Base-by-base conservation (phyloP, 2,329 filamentous ascomycete genomes). In the Pseudogymnoascus destructans region DNA sequence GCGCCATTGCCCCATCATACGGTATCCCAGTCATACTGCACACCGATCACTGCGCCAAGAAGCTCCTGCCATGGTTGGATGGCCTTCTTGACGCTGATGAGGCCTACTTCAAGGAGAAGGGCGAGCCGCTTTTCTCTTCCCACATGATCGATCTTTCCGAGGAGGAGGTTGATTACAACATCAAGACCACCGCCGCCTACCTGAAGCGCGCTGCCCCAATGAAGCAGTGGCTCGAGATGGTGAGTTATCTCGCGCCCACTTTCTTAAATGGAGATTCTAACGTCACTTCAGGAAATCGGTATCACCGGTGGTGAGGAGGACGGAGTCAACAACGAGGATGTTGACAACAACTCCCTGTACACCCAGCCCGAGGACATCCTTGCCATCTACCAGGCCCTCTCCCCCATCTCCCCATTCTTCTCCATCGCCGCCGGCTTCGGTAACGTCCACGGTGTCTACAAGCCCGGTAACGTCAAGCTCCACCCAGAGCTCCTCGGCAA, bases 201-300 rank as follows among this genome's bases (percentile, higher is more conserved):
- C 82, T 97, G 64, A 86, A 95, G 84, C 87, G 92, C 67, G 89
- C 87, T 71, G 89, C 90, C 55, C 90, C 91, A 68, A 89, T 96
- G 89, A 95, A 95, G 82, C 90, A 96, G 76, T 97, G 89, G 89
- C 84, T 98, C 66, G 93, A 98, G 83, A 98, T 97, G 92, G 87
- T 89, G 72, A 67, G 73, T 66, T 40, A 9, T n/a, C 15, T 15
- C 23, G 11, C 30, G 25, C 4, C 7, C 54, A 8, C 3, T 52
- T 21, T 19, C 17, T 35, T 10, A 10, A 49, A 15, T 23, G 15
- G 23, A 49, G 13, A 17, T 30, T 33, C 60, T 60, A 58, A 62
- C 8, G 19, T 38, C 11, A 11, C 42, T n/a, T 2, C 61, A 81
- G 79, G 86, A 90, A 76, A 89, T 95, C 65, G 89, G 87, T 72